Evolutionary conservation across 371 early-diverging fungal species (phyloP).

Genomic region (Saksenaea vasiformis): DNA sequence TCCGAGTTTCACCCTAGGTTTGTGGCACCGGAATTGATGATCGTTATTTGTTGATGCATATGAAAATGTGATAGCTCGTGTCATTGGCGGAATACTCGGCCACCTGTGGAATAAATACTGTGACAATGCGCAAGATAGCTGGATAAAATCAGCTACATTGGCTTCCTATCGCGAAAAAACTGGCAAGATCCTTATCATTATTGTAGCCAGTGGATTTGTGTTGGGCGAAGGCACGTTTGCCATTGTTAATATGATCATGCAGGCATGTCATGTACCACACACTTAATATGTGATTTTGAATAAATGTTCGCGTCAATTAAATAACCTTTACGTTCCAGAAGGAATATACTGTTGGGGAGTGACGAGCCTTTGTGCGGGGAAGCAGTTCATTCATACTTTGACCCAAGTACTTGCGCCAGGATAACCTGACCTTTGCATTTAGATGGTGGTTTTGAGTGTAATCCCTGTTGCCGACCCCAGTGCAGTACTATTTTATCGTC

Average conservation of each 20-base stretch:
- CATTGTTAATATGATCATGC: slow-evolving; percentile 55
- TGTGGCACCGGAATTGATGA: neutral
- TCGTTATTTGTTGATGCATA: neutral
- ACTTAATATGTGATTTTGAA: slow-evolving; percentile 25
- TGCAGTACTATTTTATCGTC: too few relatives aligned
- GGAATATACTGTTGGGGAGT: too few relatives aligned
- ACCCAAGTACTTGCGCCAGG: too few relatives aligned
- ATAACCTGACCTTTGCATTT: too few relatives aligned
- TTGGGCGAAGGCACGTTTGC: slow-evolving; percentile 82
- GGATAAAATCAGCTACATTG: slow-evolving; percentile 5
- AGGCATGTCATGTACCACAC: slow-evolving; percentile 47
- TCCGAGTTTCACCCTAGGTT: slow-evolving; percentile 65
- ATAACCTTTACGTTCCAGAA: too few relatives aligned
- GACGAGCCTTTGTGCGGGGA: too few relatives aligned
- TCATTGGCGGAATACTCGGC: slow-evolving; percentile 64
- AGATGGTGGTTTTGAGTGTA: too few relatives aligned
- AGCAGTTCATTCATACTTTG: neutral
- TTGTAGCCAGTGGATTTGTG: slow-evolving; percentile 80
- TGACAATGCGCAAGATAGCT: slow-evolving; percentile 14
- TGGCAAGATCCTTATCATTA: slow-evolving; percentile 68
- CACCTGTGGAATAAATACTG: slow-evolving; percentile 55
- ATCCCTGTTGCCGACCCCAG: too few relatives aligned
- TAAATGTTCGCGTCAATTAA: too few relatives aligned
- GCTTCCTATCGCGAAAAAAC: slow-evolving; percentile 24
- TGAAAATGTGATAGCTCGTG: slow-evolving; percentile 57